Evolutionary conservation across 2,329 filamentous ascomycete genomes (phyloP).

Genomic region (Fusarium sambucinum): DNA sequence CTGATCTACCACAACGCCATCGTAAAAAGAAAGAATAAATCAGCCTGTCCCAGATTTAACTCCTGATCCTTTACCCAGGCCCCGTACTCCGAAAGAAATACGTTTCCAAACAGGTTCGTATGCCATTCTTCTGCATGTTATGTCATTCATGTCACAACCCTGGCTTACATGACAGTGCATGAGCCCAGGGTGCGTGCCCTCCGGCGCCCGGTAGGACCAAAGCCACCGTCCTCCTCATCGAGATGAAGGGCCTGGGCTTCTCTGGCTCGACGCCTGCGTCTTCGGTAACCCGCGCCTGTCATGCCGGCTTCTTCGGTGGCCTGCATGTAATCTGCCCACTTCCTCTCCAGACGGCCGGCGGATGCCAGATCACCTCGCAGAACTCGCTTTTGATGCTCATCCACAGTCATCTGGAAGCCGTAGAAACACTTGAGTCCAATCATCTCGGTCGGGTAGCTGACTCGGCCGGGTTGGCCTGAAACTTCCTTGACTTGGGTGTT

Average conservation of each 20-base stretch:
- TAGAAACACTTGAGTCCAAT: constrained; percentile 94
- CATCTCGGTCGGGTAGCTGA: constrained; percentile 79
- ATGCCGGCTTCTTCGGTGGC: constrained; percentile 85
- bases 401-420: constrained; percentile 93
- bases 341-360: constrained; percentile 84
- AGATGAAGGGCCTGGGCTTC: constrained; percentile 85
- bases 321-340: constrained; percentile 96
- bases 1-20: constrained; percentile 43
- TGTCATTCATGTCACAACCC: constrained; percentile 8
- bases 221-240: constrained; percentile 79
- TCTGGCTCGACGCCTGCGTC: constrained; percentile 80
- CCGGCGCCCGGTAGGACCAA: constrained; percentile 65
- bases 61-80: constrained; percentile 21
- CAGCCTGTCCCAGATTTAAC: constrained; percentile 18
- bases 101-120: constrained; percentile 11
- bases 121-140: constrained; percentile 6
- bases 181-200: constrained; percentile 73
- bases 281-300: constrained; percentile 72
- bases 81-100: constrained; percentile 7
- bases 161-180: constrained; percentile 73
- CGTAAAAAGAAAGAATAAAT: constrained; percentile 3
- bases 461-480: constrained; percentile 51
- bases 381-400: constrained; percentile 91
- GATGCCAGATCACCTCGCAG: constrained; percentile 79
- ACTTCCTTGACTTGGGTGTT: constrained; percentile 79